These are phyloP conservation scores for Ascochyta lentis DNA, from an alignment of 2,329 filamentous ascomycete genomes.

Conservation along the genomic window DNA sequence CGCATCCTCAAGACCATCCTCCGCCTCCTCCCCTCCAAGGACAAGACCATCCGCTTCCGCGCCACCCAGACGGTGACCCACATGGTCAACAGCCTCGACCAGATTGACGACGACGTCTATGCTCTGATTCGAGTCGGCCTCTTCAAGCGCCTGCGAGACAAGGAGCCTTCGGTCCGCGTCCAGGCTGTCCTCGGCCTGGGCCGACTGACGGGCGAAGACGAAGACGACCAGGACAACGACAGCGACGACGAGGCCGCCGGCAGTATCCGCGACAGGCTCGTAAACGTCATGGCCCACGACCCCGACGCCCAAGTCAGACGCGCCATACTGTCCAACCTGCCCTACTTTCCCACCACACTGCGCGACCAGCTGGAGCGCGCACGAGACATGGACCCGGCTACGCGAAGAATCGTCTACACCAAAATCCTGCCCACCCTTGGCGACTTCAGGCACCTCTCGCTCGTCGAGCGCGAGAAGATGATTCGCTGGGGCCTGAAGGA, in stretches of 20 bases:
- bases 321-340: conserved; percentile 88
- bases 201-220: conserved; percentile 74
- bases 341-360: conserved; percentile 80
- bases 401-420: conserved; percentile 84
- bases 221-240: conserved; percentile 70
- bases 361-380: conserved; percentile 90
- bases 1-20: conserved; percentile 76
- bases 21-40: conserved; percentile 81
- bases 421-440: conserved; percentile 85
- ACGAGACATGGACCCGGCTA: conserved; percentile 84
- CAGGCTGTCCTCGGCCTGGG: conserved; percentile 93
- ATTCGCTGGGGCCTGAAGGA: conserved; percentile 94
- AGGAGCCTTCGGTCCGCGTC: conserved; percentile 88
- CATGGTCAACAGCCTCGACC: conserved; percentile 89
- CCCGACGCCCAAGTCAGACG: conserved; percentile 91
- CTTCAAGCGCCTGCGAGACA: conserved; percentile 87
- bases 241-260: conserved; percentile 70
- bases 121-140: conserved; percentile 79
- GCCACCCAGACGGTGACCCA: conserved; percentile 89
- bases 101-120: conserved; percentile 91
- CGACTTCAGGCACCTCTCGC: conserved; percentile 90
- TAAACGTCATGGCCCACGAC: conserved; percentile 91
- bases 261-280: conserved; percentile 79
- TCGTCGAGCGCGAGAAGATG: conserved; percentile 94
- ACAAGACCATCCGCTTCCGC: conserved; percentile 90